A percentile compares a stretch with the other conserved stretches of the same genome.
Conservation (phyloP, 495 filamentous ascomycete species). For the Tuber aestivum region DNA sequence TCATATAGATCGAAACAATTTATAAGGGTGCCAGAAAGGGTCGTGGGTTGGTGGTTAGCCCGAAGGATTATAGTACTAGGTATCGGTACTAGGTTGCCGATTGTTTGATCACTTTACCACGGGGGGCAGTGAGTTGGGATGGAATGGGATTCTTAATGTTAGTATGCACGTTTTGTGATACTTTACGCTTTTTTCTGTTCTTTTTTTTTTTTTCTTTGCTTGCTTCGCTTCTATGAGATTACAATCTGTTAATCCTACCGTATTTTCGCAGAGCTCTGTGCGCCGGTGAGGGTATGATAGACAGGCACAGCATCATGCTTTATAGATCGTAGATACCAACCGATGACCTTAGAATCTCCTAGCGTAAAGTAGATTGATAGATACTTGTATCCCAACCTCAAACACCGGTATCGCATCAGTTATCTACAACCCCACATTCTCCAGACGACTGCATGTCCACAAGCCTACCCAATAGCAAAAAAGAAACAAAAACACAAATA, state of each 20-base stretch:
- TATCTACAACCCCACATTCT: too few species aligned
- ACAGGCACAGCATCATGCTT: too few species aligned
- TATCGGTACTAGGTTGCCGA: conserved; percentile 36
- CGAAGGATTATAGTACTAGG: conserved; percentile 58
- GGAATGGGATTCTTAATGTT: neutral
- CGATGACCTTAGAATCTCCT: too few species aligned
- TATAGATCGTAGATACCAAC: too few species aligned
- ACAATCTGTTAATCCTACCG: neutral
- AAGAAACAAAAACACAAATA: too few species aligned
- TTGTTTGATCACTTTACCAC: neutral
- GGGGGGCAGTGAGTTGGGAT: neutral
- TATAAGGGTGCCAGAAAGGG: conserved; percentile 98
- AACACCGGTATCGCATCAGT: too few species aligned
- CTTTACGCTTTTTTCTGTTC: neutral
- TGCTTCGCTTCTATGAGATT: neutral
- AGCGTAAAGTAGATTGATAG: too few species aligned
- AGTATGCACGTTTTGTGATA: conserved; percentile 1
- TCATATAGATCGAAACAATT: conserved; percentile 69
- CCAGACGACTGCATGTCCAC: too few species aligned
- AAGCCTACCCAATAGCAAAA: too few species aligned
- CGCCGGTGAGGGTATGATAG: neutral
- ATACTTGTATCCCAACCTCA: too few species aligned
- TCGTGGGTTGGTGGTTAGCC: conserved; percentile 87
- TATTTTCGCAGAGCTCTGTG: neutral
- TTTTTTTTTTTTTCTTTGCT: neutral